These are phyloP conservation scores for Trichocomaceae sp. DNA, from an alignment of 2,329 filamentous ascomycete genomes.

Conservation along the genomic window DNA sequence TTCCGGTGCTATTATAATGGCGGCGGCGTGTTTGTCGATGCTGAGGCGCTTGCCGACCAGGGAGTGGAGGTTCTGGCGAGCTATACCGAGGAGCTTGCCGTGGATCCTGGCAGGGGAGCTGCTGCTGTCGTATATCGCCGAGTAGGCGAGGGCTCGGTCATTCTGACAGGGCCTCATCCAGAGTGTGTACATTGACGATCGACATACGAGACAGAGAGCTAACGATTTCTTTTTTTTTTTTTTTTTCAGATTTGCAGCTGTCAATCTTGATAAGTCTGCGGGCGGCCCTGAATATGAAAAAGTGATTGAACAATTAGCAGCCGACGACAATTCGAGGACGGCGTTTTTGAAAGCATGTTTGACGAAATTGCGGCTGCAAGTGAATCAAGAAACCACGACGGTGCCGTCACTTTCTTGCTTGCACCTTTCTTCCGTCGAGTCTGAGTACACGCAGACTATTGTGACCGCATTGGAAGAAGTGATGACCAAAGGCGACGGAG, in stretches of 20 bases:
- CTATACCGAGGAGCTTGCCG: conserved; percentile 67
- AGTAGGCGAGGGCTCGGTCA: conserved; percentile 68
- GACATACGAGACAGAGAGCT: background rate
- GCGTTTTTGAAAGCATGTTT: conserved; percentile 75
- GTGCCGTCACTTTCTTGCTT: conserved; percentile 75
- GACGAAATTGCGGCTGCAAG: conserved; percentile 70
- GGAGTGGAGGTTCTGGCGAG: conserved; percentile 76
- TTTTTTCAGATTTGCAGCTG: conserved; percentile 65
- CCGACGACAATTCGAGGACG: conserved; percentile 63
- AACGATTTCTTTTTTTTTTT: conserved; percentile 5
- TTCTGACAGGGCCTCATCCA: conserved; percentile 84
- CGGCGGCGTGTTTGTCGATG: conserved; percentile 85
- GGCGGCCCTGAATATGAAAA: conserved; percentile 62
- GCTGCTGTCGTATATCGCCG: conserved; percentile 80
- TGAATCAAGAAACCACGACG: conserved; percentile 60
- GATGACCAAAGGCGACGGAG: conserved; percentile 57
- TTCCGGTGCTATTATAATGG: conserved; percentile 88
- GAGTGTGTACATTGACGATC: conserved; percentile 59
- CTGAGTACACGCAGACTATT: conserved; percentile 61
- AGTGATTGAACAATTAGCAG: conserved; percentile 60
- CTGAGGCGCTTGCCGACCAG: conserved; percentile 52
- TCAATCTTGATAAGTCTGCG: conserved; percentile 64
- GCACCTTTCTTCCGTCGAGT: conserved; percentile 67
- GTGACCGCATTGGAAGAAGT: conserved; percentile 57
- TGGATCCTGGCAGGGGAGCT: conserved; percentile 65